Conservation (phyloP, 768 basidiomycete genomes). For the Macrocybe gigantea region DNA sequence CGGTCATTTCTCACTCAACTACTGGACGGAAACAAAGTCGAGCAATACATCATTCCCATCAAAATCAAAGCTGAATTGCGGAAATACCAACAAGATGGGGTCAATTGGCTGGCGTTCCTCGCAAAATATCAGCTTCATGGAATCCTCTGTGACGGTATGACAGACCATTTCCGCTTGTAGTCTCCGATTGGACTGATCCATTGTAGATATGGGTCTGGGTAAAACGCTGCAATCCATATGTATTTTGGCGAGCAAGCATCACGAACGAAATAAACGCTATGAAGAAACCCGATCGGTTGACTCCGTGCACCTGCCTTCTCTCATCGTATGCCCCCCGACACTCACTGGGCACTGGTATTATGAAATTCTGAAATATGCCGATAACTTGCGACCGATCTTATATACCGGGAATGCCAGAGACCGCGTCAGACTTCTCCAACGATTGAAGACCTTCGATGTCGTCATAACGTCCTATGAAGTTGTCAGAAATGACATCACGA, state of each 20-base stretch:
- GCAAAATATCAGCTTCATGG: constrained; percentile 98
- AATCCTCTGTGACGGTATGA: constrained; percentile 91
- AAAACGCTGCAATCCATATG: constrained; percentile 98
- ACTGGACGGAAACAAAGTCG: constrained; percentile 92
- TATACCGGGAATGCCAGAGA: constrained; percentile 89
- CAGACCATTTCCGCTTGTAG: background rate
- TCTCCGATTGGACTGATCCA: background rate
- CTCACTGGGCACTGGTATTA: constrained; percentile 99
- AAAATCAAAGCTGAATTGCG: constrained; percentile 89
- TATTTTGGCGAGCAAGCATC: constrained; percentile 90
- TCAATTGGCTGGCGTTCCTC: constrained; percentile 98
- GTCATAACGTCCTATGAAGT: constrained; percentile 98
- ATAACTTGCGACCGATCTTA: constrained; percentile 75
- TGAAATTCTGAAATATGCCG: constrained; percentile 90
- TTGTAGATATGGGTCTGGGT: constrained; percentile 94
- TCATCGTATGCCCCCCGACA: constrained; percentile 96
- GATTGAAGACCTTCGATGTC: constrained; percentile 72
- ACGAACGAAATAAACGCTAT: constrained; percentile 72
- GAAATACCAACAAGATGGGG: constrained; percentile 97
- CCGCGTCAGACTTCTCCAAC: constrained; percentile 60
- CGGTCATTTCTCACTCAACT: constrained; percentile 90
- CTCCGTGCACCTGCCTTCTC: constrained; percentile 81
- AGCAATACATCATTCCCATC: constrained; percentile 82
- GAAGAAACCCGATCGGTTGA: constrained; percentile 66
- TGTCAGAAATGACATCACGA: constrained; percentile 87